Conservation (phyloP, 805 yeast species). For the Nakazawaea siamensis region DNA sequence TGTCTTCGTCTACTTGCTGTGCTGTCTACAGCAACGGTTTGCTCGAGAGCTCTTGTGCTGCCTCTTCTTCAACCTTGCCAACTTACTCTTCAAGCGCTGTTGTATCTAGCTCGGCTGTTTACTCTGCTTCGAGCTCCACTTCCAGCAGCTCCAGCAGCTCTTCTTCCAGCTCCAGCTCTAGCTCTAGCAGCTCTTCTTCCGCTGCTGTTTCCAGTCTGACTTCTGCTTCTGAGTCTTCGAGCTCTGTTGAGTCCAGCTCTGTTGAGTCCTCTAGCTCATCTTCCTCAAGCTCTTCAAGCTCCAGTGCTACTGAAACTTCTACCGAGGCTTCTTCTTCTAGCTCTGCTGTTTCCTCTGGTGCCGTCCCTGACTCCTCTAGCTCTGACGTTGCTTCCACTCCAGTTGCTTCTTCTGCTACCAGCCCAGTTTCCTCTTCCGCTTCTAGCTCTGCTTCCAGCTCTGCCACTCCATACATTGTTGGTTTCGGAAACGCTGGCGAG, state of each 20-base stretch:
- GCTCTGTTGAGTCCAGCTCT: slow-evolving; percentile 9
- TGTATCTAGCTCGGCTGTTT: not conserved
- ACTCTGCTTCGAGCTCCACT: not conserved
- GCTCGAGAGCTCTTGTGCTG: not conserved
- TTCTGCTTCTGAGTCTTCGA: slow-evolving; percentile 12
- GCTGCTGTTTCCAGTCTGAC: slow-evolving; percentile 1
- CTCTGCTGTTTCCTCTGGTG: slow-evolving; percentile 2
- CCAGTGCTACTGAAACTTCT: not conserved
- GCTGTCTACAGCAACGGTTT: not conserved
- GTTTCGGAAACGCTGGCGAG: slow-evolving; percentile 2
- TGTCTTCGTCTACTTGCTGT: not conserved
- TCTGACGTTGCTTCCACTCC: not conserved
- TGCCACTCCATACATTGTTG: slow-evolving; percentile 6
- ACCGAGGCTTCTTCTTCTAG: not conserved
- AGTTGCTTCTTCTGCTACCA: not conserved
- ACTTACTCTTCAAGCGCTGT: not conserved
- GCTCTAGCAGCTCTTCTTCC: slow-evolving; percentile 1
- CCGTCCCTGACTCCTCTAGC: not conserved
- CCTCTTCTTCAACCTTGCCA: not conserved
- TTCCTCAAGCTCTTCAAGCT: slow-evolving; percentile 1
- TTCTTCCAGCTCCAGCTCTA: not conserved
- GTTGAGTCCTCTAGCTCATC: slow-evolving; percentile 9
- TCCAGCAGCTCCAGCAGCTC: not conserved
- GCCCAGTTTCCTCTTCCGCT: not conserved
- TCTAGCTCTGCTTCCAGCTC: slow-evolving; percentile 1